Evolutionary conservation across 257 asterid genomes (phyloP).

Genomic region (Pogostemon cablin): DNA sequence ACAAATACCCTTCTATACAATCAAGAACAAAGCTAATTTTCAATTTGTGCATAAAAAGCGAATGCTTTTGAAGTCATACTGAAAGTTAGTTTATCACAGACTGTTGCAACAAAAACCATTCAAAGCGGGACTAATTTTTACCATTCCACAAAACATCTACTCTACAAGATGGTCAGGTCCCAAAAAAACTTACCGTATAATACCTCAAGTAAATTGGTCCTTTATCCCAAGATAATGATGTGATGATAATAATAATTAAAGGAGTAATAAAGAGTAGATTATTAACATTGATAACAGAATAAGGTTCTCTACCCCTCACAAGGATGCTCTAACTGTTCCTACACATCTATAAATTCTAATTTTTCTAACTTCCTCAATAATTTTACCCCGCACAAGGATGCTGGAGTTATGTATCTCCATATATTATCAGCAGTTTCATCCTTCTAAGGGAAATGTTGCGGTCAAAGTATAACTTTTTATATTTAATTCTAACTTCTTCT

Average conservation of each 20-base stretch:
- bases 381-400: not conserved
- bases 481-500: constrained; percentile 1
- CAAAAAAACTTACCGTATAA: not conserved
- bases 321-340: not conserved
- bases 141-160: not conserved
- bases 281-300: not conserved
- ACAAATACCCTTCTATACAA: constrained; percentile 6
- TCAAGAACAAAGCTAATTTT: constrained; percentile 3
- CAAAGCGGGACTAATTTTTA: not conserved
- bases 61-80: not conserved
- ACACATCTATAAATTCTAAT: not conserved
- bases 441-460: not conserved
- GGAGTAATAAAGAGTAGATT: not conserved
- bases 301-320: not conserved
- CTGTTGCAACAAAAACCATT: constrained; percentile 2
- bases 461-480: constrained; percentile 11
- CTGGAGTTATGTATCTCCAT: not conserved
- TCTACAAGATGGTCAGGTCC: not conserved
- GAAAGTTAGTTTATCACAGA: constrained; percentile 3
- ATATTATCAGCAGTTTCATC: not conserved
- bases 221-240: not conserved
- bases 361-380: not conserved
- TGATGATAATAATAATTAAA: not conserved
- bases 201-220: constrained; percentile 6
- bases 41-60: not conserved